phyloP scores from a whole-genome alignment of 352 stramenopile genomes.

The Discostella stelligera region DNA sequence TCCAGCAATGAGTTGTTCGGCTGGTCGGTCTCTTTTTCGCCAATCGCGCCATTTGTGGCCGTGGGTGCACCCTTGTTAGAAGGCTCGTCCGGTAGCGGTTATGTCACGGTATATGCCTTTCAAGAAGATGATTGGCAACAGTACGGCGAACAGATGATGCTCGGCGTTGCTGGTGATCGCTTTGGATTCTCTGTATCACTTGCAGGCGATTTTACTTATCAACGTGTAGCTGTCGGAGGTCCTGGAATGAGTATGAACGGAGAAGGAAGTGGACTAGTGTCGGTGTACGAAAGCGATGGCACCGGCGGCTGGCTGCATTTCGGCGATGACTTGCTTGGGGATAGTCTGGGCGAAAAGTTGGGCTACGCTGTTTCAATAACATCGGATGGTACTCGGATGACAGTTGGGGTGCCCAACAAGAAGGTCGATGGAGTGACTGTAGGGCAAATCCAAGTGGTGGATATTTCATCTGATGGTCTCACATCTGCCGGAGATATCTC shows the following conservation, averaged over 20 bases:
- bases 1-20: constrained; percentile 47
- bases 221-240: constrained; percentile 54
- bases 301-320: constrained; percentile 31
- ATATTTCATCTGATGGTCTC: constrained; percentile 25
- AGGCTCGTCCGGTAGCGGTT: constrained; percentile 36
- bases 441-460: constrained; percentile 43
- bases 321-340: constrained; percentile 43
- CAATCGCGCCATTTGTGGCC: constrained; percentile 33
- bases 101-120: constrained; percentile 45
- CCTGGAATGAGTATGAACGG: constrained; percentile 44
- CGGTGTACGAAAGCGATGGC: constrained; percentile 45
- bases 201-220: constrained; percentile 27
- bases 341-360: constrained; percentile 42
- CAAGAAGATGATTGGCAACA: constrained; percentile 32
- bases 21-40: constrained; percentile 51
- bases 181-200: constrained; percentile 59
- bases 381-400: constrained; percentile 34
- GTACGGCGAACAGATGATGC: constrained; percentile 40
- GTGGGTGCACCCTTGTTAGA: constrained; percentile 38
- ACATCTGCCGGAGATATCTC: constrained; percentile 37
- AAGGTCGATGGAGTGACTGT: constrained; percentile 40
- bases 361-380: constrained; percentile 49
- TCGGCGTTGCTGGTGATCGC: constrained; percentile 46
- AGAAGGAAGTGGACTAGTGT: constrained; percentile 44
- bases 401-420: constrained; percentile 54